Evolutionary conservation across 345 rosid species (phyloP).

Genomic region (Eutrema heterophyllum): DNA sequence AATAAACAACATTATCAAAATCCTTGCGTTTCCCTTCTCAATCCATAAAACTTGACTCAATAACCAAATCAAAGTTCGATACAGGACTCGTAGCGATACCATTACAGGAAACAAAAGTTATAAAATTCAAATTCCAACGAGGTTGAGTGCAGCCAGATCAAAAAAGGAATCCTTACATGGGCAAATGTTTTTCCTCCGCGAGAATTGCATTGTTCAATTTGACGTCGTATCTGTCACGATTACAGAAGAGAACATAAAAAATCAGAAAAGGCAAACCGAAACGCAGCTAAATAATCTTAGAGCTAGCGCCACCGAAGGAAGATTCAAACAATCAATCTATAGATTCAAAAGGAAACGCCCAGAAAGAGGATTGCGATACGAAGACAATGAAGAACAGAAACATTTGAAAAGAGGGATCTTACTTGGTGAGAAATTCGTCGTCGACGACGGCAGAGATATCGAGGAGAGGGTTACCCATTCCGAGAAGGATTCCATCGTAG

Average conservation of each 20-base stretch:
- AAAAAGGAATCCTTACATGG: slow-evolving; percentile 51
- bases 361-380: neutral
- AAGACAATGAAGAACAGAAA: neutral
- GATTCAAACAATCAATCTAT: neutral
- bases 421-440: slow-evolving; percentile 68
- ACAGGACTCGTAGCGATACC: neutral
- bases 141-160: neutral
- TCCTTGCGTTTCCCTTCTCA: neutral
- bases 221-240: slow-evolving; percentile 61
- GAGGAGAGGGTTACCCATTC: slow-evolving; percentile 96
- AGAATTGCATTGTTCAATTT: slow-evolving; percentile 87
- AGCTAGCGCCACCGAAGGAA: neutral
- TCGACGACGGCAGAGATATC: slow-evolving; percentile 93
- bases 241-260: neutral
- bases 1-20: neutral
- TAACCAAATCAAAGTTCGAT: neutral
- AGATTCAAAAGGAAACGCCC: neutral
- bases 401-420: neutral
- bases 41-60: neutral
- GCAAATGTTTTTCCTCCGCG: slow-evolving; percentile 87
- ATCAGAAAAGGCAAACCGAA: neutral
- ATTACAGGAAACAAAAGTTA: neutral
- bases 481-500: slow-evolving; percentile 58
- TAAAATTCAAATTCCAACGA: neutral
- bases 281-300: neutral